phyloP scores from a whole-genome alignment of 768 basidiomycete genomes.

The Boletus bicolor region DNA sequence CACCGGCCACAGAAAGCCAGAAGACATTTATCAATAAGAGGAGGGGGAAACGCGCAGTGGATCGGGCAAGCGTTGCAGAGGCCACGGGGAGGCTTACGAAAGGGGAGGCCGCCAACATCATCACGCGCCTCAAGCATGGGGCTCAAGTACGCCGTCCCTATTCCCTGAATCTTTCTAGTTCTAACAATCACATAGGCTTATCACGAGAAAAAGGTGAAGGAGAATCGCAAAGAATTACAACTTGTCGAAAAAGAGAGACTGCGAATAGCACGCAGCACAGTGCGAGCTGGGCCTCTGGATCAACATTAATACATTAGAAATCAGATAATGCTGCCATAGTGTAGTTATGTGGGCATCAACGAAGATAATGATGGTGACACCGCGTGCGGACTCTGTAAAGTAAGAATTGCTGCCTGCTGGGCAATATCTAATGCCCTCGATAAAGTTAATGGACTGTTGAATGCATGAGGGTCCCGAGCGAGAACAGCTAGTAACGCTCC shows the following conservation, averaged over 20 bases:
- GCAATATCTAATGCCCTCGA: constrained; percentile 47
- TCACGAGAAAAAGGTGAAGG: constrained; percentile 51
- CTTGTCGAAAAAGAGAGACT: constrained; percentile 44
- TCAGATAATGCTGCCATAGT: not conserved
- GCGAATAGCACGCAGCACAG: constrained; percentile 51
- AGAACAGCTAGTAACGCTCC: constrained; percentile 76
- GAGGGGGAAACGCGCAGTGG: constrained; percentile 36
- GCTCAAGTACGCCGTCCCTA: constrained; percentile 48
- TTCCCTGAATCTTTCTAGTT: not conserved
- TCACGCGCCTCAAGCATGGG: constrained; percentile 74
- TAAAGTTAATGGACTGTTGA: constrained; percentile 46
- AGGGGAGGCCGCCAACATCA: constrained; percentile 76
- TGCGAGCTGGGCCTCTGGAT: constrained; percentile 58
- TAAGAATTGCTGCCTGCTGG: constrained; percentile 62
- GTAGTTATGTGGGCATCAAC: constrained; percentile 6
- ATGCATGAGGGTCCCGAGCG: constrained; percentile 39
- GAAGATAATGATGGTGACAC: constrained; percentile 63
- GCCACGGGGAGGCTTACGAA: constrained; percentile 54
- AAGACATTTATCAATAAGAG: constrained; percentile 53
- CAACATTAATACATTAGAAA: constrained; percentile 8
- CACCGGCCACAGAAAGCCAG: constrained; percentile 61
- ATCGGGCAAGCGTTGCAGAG: constrained; percentile 18
- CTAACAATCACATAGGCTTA: constrained; percentile 40
- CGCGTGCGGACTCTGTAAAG: constrained; percentile 54
- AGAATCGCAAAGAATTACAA: constrained; percentile 34